phyloP scores from a whole-genome alignment of 2,329 filamentous ascomycete species.

The Fusarium coffeatum region DNA sequence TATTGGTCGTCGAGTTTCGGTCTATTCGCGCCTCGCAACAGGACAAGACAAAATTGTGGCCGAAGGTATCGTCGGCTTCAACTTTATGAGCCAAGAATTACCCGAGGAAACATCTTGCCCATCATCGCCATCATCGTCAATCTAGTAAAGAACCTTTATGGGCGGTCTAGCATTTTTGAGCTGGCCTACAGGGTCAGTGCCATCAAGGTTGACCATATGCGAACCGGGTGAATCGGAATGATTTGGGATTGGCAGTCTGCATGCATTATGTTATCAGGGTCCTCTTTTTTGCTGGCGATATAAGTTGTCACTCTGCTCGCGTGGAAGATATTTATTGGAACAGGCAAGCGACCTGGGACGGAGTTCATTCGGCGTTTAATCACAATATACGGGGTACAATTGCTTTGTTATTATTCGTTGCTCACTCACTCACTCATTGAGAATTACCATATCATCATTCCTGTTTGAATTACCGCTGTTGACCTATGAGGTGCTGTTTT shows the following conservation, averaged over 20 bases:
- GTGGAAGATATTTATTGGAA: background rate
- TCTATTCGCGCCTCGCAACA: constrained; percentile 47
- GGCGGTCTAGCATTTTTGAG: background rate
- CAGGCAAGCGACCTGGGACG: background rate
- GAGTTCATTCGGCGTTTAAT: constrained; percentile 2
- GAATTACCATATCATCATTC: background rate
- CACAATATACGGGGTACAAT: background rate
- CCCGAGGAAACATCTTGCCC: constrained; percentile 2
- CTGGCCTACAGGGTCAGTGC: background rate
- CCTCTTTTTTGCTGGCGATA: background rate
- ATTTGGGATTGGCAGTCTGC: background rate
- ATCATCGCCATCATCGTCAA: constrained; percentile 21
- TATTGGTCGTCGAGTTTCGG: constrained; percentile 61
- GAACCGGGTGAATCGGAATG: background rate
- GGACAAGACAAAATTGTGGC: constrained; percentile 53
- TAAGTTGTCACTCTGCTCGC: background rate
- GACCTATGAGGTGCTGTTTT: background rate
- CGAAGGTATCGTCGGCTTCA: constrained; percentile 64
- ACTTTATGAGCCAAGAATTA: constrained; percentile 47
- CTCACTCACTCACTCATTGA: background rate
- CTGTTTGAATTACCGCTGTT: background rate
- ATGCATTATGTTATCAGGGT: background rate
- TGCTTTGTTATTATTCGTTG: background rate
- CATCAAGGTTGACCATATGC: constrained; percentile 37
- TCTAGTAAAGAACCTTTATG: constrained; percentile 16